Conservation (phyloP, 225 moss, liverwort and hornwort genomes). For the Pleurozium schreberi region DNA sequence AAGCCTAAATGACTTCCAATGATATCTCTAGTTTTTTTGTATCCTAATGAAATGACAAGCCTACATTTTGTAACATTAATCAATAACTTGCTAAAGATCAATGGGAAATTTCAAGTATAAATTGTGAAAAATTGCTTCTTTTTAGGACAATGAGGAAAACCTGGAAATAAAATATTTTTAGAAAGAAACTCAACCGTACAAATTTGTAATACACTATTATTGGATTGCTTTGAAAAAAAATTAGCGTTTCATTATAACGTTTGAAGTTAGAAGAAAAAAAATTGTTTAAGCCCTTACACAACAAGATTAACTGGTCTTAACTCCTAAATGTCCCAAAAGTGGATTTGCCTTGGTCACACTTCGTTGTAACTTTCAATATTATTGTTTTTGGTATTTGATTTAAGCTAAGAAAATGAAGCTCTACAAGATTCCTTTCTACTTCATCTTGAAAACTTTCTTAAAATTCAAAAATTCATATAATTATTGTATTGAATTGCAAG, state of each 20-base stretch:
- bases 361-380: too few species aligned
- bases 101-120: not conserved
- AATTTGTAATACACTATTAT: not conserved
- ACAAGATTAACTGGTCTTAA: fast-evolving
- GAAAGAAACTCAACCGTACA: not conserved
- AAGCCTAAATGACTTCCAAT: not conserved
- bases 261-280: not conserved
- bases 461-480: too few species aligned
- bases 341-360: too few species aligned
- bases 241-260: too few species aligned
- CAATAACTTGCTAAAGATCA: fast-evolving
- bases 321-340: too few species aligned
- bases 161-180: not conserved
- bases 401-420: too few species aligned
- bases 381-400: too few species aligned
- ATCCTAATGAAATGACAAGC: not conserved
- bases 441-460: too few species aligned
- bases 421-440: too few species aligned
- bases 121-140: not conserved
- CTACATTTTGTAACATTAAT: not conserved
- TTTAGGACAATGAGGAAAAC: not conserved
- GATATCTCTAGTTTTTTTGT: not conserved
- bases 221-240: not conserved
- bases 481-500: too few species aligned
- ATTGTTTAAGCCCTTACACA: not conserved